Conservation (phyloP, 2,329 filamentous ascomycete genomes). For the Apiospora arundinis region DNA sequence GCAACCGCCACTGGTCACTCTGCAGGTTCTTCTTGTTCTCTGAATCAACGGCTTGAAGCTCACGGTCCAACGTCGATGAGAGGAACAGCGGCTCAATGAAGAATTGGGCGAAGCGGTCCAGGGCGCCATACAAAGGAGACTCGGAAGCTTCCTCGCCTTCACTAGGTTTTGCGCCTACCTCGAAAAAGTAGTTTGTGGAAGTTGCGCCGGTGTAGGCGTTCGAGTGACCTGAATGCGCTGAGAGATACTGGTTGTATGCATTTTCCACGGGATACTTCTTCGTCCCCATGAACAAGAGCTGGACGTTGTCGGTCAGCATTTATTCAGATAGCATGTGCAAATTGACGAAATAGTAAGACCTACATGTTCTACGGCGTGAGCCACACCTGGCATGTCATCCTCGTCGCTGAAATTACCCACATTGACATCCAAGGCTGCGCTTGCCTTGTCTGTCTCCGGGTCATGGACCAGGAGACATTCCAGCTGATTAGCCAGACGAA, state of each 20-base stretch:
- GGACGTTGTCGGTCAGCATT: conserved; percentile 31
- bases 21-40: conserved; percentile 98
- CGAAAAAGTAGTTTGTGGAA: conserved; percentile 98
- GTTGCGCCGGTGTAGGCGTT: conserved; percentile 95
- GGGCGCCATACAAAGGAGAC: conserved; percentile 73
- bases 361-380: conserved; percentile 89
- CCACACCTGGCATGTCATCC: conserved; percentile 90
- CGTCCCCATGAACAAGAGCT: conserved; percentile 96
- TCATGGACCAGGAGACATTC: conserved; percentile 95
- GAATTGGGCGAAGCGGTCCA: conserved; percentile 93
- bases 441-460: conserved; percentile 94
- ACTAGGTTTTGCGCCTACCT: conserved; percentile 81
- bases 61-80: conserved; percentile 82
- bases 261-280: conserved; percentile 98
- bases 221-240: conserved; percentile 86
- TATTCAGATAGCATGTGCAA: not conserved
- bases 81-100: conserved; percentile 90
- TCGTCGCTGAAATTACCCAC: conserved; percentile 89
- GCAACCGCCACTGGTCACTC: conserved; percentile 84
- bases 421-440: conserved; percentile 92
- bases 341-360: not conserved
- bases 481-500: conserved; percentile 83
- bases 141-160: conserved; percentile 63
- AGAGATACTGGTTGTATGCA: conserved; percentile 92
- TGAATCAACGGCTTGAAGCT: conserved; percentile 88